Percentiles rank a stretch among this genome's conserved stretches.
Conservation (phyloP, 768 basidiomycete genomes). For the Serendipita sp. region DNA sequence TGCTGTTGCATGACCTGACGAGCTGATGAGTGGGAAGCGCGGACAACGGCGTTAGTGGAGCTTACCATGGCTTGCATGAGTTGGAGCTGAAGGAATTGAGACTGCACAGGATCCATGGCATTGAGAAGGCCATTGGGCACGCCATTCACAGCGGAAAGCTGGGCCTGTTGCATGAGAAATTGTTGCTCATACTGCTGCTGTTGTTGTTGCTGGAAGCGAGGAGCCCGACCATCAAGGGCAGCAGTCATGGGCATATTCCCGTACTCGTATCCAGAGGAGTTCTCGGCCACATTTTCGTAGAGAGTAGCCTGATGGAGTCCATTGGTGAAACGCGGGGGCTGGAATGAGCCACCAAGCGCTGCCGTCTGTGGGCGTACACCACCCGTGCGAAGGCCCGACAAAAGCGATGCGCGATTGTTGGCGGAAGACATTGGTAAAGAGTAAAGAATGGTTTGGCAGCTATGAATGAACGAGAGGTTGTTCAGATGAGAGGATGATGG, state of each 20-base stretch:
- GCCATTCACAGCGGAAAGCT: constrained; percentile 14
- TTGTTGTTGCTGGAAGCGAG: constrained; percentile 45
- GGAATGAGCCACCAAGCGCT: constrained; percentile 36
- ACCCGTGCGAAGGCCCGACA: constrained; percentile 76
- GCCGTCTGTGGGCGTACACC: constrained; percentile 40
- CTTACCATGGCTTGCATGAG: constrained; percentile 5
- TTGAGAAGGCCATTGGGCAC: background rate
- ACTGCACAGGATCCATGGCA: background rate
- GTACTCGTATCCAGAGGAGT: constrained; percentile 19
- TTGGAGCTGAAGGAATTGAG: constrained; percentile 7
- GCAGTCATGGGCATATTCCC: constrained; percentile 44
- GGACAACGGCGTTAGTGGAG: background rate
- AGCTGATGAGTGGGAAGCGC: background rate
- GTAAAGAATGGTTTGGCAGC: background rate
- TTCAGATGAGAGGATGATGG: background rate
- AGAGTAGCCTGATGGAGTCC: constrained; percentile 27
- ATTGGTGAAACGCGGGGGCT: constrained; percentile 38
- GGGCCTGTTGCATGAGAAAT: constrained; percentile 39
- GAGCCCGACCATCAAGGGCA: constrained; percentile 50
- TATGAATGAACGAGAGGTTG: background rate
- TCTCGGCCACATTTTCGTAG: constrained; percentile 33
- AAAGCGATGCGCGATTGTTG: constrained; percentile 55
- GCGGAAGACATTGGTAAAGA: background rate
- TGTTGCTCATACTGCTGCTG: constrained; percentile 59
- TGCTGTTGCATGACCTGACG: constrained; percentile 38